Percentiles rank a stretch among this genome's conserved stretches.
These are phyloP conservation scores for Acanthamoeba triangularis DNA, from an alignment of 208 protist species.

Conservation along the genomic window DNA sequence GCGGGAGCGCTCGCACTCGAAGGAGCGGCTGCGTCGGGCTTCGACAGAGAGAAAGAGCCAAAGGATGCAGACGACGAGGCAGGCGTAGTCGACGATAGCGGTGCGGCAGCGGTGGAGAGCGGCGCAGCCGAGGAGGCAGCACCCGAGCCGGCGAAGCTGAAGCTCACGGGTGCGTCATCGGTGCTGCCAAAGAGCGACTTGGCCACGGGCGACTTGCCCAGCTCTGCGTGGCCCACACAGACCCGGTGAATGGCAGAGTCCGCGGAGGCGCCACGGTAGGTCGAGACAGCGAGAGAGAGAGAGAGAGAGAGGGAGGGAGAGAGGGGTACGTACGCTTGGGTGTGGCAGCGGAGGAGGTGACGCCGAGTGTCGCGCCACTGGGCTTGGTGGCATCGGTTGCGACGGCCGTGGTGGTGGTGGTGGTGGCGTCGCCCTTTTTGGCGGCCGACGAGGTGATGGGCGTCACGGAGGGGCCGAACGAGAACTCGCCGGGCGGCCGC, in stretches of 20 bases:
- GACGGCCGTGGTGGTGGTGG: neutral
- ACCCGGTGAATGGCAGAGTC: neutral
- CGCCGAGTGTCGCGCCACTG: no score
- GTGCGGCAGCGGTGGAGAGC: neutral
- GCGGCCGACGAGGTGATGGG: neutral
- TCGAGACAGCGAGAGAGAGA: neutral
- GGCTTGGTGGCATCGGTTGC: no score
- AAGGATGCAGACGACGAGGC: neutral
- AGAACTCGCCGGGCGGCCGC: neutral
- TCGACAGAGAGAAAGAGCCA: neutral
- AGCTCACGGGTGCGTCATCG: neutral
- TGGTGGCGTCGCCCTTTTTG: neutral
- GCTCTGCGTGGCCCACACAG: neutral
- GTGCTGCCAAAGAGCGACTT: neutral
- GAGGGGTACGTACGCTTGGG: no score
- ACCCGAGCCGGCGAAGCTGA: neutral
- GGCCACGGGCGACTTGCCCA: neutral
- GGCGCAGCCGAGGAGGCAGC: neutral
- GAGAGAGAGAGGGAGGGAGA: neutral
- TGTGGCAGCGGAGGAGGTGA: no score
- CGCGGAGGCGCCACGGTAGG: no score
- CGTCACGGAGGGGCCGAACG: neutral
- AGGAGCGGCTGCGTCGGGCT: neutral
- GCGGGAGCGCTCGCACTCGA: neutral
- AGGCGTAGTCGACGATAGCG: neutral